Conservation (phyloP, 495 filamentous ascomycete genomes). For the Xylaria cubensis region DNA sequence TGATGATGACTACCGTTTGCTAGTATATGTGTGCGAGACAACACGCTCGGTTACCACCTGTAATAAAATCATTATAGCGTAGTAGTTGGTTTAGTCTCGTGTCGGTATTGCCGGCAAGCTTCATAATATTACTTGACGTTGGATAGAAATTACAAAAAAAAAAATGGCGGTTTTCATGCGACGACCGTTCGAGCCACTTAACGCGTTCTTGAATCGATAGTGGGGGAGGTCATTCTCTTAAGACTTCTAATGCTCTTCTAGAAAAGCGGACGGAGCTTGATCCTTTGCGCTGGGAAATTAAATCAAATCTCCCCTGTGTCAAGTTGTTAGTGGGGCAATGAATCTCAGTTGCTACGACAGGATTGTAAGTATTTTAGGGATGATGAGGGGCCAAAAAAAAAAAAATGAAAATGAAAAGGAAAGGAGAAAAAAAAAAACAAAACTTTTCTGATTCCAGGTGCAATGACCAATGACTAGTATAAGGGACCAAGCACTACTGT, state of each 20-base stretch:
- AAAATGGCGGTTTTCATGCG: neutral
- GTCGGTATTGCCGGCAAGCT: conserved; percentile 13
- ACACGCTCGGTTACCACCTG: neutral
- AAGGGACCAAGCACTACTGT: neutral
- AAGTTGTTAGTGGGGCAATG: conserved; percentile 10
- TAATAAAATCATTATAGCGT: neutral
- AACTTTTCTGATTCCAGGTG: neutral
- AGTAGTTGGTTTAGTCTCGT: neutral
- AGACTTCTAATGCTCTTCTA: conserved; percentile 22
- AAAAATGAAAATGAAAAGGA: no score
- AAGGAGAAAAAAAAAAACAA: neutral
- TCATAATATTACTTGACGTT: neutral
- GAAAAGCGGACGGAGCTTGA: conserved; percentile 13
- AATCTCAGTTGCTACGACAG: conserved; percentile 10
- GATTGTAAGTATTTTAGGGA: neutral
- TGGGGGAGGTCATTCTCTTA: neutral
- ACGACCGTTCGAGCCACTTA: conserved; percentile 15
- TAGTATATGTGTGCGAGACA: neutral
- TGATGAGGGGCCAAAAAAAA: neutral
- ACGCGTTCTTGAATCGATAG: neutral
- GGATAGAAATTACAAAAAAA: neutral
- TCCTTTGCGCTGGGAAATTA: conserved; percentile 16
- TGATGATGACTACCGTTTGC: neutral
- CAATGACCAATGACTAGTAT: neutral
- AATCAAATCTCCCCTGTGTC: conserved; percentile 12